A percentile compares a stretch with the other conserved stretches of the same genome.
These are phyloP conservation scores for Bipolaris zeicola DNA, from an alignment of 2,329 filamentous ascomycete genomes.

Conservation along the genomic window DNA sequence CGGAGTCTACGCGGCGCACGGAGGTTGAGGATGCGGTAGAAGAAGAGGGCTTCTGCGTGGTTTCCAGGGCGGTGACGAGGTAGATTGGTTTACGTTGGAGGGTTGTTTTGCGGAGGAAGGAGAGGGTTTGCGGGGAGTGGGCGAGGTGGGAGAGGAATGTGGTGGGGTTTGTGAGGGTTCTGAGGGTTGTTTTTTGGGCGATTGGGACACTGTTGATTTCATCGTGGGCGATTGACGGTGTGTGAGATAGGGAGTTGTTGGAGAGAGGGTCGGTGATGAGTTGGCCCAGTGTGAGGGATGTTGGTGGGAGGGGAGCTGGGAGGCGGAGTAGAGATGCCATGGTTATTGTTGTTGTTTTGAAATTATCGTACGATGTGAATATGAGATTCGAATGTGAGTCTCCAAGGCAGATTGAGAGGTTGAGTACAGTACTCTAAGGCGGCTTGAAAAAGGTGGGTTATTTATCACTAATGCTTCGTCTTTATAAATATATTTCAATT, in stretches of 20 bases:
- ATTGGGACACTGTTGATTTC: slow-evolving; percentile 27
- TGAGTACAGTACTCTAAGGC: background rate
- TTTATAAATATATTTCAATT: background rate
- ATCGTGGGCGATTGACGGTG: slow-evolving; percentile 23
- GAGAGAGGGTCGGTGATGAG: slow-evolving; percentile 34
- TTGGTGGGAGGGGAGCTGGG: slow-evolving; percentile 30
- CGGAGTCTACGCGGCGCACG: slow-evolving; percentile 34
- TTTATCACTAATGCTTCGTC: background rate
- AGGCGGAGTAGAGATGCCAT: slow-evolving; percentile 33
- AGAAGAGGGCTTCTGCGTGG: slow-evolving; percentile 47
- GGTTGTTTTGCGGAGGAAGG: slow-evolving; percentile 36
- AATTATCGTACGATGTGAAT: background rate
- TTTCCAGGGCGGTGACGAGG: slow-evolving; percentile 54
- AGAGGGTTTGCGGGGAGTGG: slow-evolving; percentile 23
- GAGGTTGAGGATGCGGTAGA: slow-evolving; percentile 10
- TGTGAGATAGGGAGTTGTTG: slow-evolving; percentile 20
- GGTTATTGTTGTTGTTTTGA: background rate
- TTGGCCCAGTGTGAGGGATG: slow-evolving; percentile 34
- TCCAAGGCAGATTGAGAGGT: too few species aligned
- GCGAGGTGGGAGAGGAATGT: slow-evolving; percentile 33
- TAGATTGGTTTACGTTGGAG: slow-evolving; percentile 52
- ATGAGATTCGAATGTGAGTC: too few species aligned
- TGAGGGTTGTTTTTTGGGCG: slow-evolving; percentile 26
- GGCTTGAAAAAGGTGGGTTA: background rate
- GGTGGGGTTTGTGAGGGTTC: slow-evolving; percentile 19